phyloP scores from a whole-genome alignment of 2,329 filamentous ascomycete species.

The Ilyonectria robusta region DNA sequence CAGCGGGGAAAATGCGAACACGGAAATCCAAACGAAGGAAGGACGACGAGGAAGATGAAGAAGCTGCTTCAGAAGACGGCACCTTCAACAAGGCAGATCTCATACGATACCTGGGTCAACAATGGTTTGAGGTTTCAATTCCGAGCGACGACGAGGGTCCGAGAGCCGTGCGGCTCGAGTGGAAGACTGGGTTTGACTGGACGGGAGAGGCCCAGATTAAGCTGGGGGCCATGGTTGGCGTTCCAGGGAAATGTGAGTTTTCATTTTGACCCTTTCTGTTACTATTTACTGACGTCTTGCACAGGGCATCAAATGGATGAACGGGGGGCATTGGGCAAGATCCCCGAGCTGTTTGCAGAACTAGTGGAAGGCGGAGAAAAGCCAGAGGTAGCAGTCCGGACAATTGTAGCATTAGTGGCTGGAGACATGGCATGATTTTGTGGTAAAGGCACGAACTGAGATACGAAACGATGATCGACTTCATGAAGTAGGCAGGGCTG shows the following conservation, averaged over 20 bases:
- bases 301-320: slow-evolving; percentile 74
- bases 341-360: slow-evolving; percentile 73
- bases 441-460: neutral
- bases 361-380: slow-evolving; percentile 70
- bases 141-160: slow-evolving; percentile 48
- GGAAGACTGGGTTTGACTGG: slow-evolving; percentile 79
- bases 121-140: slow-evolving; percentile 62
- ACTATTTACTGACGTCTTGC: slow-evolving; percentile 33
- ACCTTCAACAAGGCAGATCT: slow-evolving; percentile 58
- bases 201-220: slow-evolving; percentile 77
- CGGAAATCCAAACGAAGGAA: slow-evolving; percentile 43
- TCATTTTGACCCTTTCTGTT: fast-evolving
- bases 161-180: slow-evolving; percentile 67
- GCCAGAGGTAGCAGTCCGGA: slow-evolving; percentile 69
- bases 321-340: slow-evolving; percentile 67
- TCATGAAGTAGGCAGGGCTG: slow-evolving; percentile 1
- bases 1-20: slow-evolving; percentile 43
- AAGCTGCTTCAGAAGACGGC: slow-evolving; percentile 21
- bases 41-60: slow-evolving; percentile 41
- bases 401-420: slow-evolving; percentile 71
- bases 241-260: slow-evolving; percentile 75
- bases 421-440: slow-evolving; percentile 54
- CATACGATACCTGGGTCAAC: slow-evolving; percentile 67
- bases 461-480: slow-evolving; percentile 9
- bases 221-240: slow-evolving; percentile 67